These are phyloP conservation scores for Aspergillus ochraceus DNA, from an alignment of 2,329 filamentous ascomycete genomes.

Conservation along the genomic window DNA sequence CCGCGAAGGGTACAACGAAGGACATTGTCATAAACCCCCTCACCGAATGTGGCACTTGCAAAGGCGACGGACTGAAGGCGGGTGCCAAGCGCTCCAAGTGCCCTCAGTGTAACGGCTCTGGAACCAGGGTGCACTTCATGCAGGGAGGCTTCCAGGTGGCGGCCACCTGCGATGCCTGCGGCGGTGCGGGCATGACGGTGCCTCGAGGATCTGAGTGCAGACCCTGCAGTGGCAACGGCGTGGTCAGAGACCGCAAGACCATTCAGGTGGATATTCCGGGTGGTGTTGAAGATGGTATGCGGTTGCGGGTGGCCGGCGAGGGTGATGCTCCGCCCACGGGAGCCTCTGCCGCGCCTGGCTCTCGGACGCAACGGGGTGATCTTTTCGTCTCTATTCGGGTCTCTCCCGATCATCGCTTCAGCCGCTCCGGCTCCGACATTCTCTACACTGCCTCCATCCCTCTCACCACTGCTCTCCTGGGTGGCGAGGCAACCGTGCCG, in stretches of 20 bases:
- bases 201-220: conserved; percentile 80
- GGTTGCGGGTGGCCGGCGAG: conserved; percentile 77
- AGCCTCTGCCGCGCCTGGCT: conserved; percentile 61
- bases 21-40: conserved; percentile 84
- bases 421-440: conserved; percentile 81
- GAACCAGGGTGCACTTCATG: conserved; percentile 83
- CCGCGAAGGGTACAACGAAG: conserved; percentile 85
- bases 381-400: conserved; percentile 90
- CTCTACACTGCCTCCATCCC: conserved; percentile 90
- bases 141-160: conserved; percentile 95
- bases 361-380: conserved; percentile 74
- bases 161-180: conserved; percentile 79
- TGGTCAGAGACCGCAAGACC: conserved; percentile 77
- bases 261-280: conserved; percentile 90
- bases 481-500: conserved; percentile 84
- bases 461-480: conserved; percentile 86
- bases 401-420: conserved; percentile 86
- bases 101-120: conserved; percentile 79
- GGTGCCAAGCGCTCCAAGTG: conserved; percentile 74
- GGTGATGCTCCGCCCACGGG: conserved; percentile 84
- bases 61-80: conserved; percentile 78
- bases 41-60: conserved; percentile 77
- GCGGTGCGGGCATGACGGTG: conserved; percentile 72
- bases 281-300: conserved; percentile 96
- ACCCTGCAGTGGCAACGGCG: conserved; percentile 78